Base-by-base conservation (phyloP, 192 early-diverging fungal genomes). In the Rhizophagus prolifer region DNA sequence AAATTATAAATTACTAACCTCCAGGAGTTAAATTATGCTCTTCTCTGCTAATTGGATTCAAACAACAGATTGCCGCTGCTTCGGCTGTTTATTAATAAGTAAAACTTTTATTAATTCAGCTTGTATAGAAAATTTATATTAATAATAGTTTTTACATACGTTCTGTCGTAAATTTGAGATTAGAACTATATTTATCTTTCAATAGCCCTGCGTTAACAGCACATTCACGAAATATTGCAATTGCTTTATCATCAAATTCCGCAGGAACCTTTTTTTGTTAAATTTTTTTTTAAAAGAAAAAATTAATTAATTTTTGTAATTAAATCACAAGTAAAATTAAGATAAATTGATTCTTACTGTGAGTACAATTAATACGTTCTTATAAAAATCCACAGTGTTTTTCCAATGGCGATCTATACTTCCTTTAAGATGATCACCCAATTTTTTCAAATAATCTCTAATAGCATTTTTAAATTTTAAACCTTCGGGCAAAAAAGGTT, bases 11-110 rank as follows among this genome's bases (percentile, higher is more conserved):
- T 19, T 54, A 54, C 47, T 54, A 54, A 54, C 47, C 47, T 65
- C 73, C 73, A 1, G 23, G 13, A 9, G 34, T 63, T 26, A 75
- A n/a, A 0, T 46, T 12, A 50, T 64, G 7, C 5, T 75, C 61
- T 28, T 65, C 19, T 19, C 2, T 54, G 0, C 2, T 5, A 3
- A 14, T n/a, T 4, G 13, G 9, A 65, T 65, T 30, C 59, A 75
- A 26, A 50, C 74, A 75, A 64, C 64, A 41, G n/a, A 75, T 66
- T 16, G 74, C 60, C 0, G 74, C 74, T 26, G 74, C 74, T 75
- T 75, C 74, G n/a, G 74, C 74, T 75, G 47, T n/a, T 65, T 25
- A 47, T 21, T 31, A 7, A 60, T 28, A 9, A 41, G 5, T 3
- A 28, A 16, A 12, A 62, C 3, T 34, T 23, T 38, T 31, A 23